Conservation (phyloP, 345 rosid genomes). For the Lepidium didymum region DNA sequence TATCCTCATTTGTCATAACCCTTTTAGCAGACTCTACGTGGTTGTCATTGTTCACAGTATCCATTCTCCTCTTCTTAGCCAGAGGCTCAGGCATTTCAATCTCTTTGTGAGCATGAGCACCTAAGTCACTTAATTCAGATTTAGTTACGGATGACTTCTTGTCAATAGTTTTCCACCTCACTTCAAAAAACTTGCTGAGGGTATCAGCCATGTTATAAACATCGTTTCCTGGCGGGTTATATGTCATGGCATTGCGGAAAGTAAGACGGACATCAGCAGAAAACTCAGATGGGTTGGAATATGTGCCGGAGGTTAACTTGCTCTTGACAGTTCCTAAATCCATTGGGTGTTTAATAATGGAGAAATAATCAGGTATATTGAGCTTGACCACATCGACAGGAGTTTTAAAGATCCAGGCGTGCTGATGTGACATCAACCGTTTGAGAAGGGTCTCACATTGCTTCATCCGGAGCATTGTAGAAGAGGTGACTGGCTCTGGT, state of each 20-base stretch:
- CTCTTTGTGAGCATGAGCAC: constrained; percentile 35
- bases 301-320: constrained; percentile 56
- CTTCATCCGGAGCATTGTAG: constrained; percentile 9
- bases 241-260: constrained; percentile 77
- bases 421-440: constrained; percentile 66
- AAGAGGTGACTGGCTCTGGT: not conserved
- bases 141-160: constrained; percentile 46
- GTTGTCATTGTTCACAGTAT: constrained; percentile 57
- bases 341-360: constrained; percentile 82
- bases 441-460: constrained; percentile 61
- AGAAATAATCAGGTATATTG: constrained; percentile 69
- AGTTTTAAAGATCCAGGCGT: constrained; percentile 67
- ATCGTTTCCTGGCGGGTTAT: constrained; percentile 80
- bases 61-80: constrained; percentile 52
- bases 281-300: constrained; percentile 66
- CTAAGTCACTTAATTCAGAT: constrained; percentile 36
- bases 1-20: constrained; percentile 89
- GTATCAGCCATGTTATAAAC: constrained; percentile 65
- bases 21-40: constrained; percentile 69
- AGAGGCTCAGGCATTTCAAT: constrained; percentile 38
- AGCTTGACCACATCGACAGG: constrained; percentile 73
- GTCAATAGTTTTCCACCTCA: constrained; percentile 61
- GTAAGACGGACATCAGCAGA: constrained; percentile 97
- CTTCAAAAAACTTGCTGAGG: constrained; percentile 61
- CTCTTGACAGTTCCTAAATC: constrained; percentile 83